phyloP scores from a whole-genome alignment of 2,329 filamentous ascomycete species.

The Fusarium udum region DNA sequence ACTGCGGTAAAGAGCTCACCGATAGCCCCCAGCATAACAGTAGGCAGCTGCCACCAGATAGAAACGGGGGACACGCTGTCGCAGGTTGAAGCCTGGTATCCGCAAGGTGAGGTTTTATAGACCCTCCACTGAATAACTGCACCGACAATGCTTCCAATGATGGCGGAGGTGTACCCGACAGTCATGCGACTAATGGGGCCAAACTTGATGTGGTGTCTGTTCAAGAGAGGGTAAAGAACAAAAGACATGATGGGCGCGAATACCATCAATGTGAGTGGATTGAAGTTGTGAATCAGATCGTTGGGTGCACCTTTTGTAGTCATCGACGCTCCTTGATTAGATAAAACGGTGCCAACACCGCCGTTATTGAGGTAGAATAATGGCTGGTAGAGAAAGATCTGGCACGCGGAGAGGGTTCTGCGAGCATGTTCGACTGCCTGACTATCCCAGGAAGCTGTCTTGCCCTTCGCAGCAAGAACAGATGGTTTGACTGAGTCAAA shows the following conservation, averaged over 20 bases:
- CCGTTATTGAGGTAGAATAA: not conserved
- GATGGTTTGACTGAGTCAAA: not conserved
- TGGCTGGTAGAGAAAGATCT: not conserved
- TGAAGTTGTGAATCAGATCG: constrained; percentile 68
- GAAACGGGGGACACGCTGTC: not conserved
- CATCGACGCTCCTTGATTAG: constrained; percentile 36
- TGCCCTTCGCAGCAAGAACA: not conserved
- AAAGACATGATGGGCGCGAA: constrained; percentile 43
- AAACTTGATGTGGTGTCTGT: constrained; percentile 61
- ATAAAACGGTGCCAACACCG: not conserved
- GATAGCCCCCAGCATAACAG: not conserved
- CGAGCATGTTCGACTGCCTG: not conserved
- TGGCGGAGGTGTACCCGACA: constrained; percentile 64
- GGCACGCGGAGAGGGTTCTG: not conserved
- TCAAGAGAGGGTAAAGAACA: constrained; percentile 65
- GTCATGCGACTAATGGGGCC: constrained; percentile 67
- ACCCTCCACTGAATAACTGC: not conserved
- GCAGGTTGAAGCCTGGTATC: not conserved
- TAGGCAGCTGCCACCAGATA: not conserved
- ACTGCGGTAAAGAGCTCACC: constrained; percentile 44
- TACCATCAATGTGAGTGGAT: constrained; percentile 67
- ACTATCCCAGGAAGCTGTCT: not conserved
- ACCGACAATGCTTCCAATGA: not conserved
- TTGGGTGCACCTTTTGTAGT: constrained; percentile 63
- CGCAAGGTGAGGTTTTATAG: not conserved